These are phyloP conservation scores for Daedaleopsis nitida DNA, from an alignment of 768 basidiomycete genomes.

Conservation along the genomic window DNA sequence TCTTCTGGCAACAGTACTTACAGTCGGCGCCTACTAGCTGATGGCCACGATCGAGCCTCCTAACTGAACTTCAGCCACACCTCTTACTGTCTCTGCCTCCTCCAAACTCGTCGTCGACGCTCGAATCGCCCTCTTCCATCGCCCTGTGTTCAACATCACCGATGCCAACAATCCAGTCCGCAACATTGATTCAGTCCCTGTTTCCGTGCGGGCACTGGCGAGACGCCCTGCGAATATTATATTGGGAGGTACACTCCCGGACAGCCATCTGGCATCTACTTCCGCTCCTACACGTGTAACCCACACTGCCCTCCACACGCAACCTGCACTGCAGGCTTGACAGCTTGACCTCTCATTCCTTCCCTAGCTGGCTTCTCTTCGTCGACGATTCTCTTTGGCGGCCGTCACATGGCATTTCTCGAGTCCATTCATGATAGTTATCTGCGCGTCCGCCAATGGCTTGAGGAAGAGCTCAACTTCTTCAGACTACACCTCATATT, in stretches of 20 bases:
- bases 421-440: slow-evolving; percentile 8
- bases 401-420: slow-evolving; percentile 9
- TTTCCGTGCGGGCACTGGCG: too few relatives aligned
- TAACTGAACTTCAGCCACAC: too few relatives aligned
- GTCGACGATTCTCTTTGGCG: not conserved
- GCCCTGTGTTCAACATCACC: too few relatives aligned
- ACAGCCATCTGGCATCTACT: not conserved
- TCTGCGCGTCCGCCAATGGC: slow-evolving; percentile 16
- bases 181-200: too few relatives aligned
- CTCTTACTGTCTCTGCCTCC: too few relatives aligned
- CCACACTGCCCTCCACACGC: not conserved
- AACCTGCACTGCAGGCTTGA: not conserved
- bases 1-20: too few relatives aligned
- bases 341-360: not conserved
- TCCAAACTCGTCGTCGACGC: too few relatives aligned
- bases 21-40: too few relatives aligned
- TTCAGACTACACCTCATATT: slow-evolving; percentile 52
- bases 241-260: not conserved
- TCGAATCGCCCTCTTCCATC: too few relatives aligned
- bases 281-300: not conserved
- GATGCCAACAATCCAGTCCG: too few relatives aligned
- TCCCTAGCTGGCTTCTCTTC: not conserved
- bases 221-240: not conserved
- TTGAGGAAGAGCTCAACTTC: slow-evolving; percentile 45
- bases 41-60: too few relatives aligned